Conservation (phyloP, 106 monocot species). For the Agapanthus africanus region DNA sequence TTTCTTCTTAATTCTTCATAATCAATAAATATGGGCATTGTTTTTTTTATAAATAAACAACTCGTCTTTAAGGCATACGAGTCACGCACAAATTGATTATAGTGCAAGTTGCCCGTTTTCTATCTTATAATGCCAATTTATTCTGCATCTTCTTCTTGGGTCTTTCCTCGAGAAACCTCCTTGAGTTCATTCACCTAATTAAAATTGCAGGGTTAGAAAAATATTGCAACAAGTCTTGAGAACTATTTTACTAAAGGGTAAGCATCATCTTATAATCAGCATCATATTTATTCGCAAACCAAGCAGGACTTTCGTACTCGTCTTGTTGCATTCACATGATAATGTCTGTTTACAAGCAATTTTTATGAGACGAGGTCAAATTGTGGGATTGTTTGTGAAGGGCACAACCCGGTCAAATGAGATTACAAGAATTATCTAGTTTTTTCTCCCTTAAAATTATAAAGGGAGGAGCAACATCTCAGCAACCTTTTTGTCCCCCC, state of each 20-base stretch:
- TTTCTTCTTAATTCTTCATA: background rate
- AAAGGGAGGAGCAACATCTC: background rate
- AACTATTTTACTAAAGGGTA: background rate
- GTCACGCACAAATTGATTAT: background rate
- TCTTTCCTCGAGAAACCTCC: background rate
- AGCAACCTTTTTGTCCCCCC: background rate
- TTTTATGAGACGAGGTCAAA: background rate
- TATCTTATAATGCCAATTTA: too few species aligned
- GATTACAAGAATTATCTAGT: background rate
- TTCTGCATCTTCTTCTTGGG: too few species aligned
- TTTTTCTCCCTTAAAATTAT: background rate
- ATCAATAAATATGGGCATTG: background rate
- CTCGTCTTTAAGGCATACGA: background rate
- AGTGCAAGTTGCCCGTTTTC: background rate
- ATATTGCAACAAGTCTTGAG: background rate
- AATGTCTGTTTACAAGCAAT: background rate
- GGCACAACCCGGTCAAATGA: background rate
- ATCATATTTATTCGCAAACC: too few species aligned
- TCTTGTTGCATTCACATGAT: too few species aligned
- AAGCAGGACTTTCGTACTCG: too few species aligned
- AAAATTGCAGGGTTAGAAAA: background rate
- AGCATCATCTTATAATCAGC: too few species aligned
- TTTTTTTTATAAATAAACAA: background rate
- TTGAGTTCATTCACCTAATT: background rate
- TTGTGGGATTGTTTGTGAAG: background rate